A percentile compares a stretch with the other conserved stretches of the same genome.
These are phyloP conservation scores for Halophytophthora polymorphica DNA, from an alignment of 352 stramenopile genomes.

Conservation along the genomic window DNA sequence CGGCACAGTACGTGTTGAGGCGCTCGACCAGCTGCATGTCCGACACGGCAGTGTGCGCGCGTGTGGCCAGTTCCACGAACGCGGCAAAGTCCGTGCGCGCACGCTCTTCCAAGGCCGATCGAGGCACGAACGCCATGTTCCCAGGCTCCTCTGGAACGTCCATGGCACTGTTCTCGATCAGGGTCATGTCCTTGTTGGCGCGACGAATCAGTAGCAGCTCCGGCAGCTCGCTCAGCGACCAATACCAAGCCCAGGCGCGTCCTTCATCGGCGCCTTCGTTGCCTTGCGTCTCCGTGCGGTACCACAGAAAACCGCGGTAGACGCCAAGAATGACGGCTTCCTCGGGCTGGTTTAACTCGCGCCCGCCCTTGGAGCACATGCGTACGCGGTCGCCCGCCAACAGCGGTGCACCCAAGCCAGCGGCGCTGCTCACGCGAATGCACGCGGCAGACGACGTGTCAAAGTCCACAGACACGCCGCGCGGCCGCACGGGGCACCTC, in stretches of 20 bases:
- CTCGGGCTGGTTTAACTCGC: conserved; percentile 95
- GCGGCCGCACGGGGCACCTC: conserved; percentile 72
- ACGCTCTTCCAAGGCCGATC: conserved; percentile 44
- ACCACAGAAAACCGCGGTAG: conserved; percentile 93
- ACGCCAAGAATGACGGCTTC: conserved; percentile 94
- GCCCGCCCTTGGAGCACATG: conserved; percentile 92
- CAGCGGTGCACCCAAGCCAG: conserved; percentile 88
- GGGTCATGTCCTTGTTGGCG: conserved; percentile 82
- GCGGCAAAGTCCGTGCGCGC: conserved; percentile 47
- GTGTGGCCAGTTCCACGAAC: conserved; percentile 65
- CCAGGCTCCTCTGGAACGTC: conserved; percentile 50
- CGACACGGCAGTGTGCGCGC: conserved; percentile 48
- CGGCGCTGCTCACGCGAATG: conserved; percentile 82
- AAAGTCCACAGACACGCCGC: conserved; percentile 92
- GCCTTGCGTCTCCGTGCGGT: conserved; percentile 94
- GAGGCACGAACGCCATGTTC: conserved; percentile 38
- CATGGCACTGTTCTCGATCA: conserved; percentile 77
- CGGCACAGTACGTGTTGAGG: conserved; percentile 78
- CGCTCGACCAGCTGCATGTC: conserved; percentile 87
- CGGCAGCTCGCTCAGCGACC: conserved; percentile 89
- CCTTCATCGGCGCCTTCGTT: conserved; percentile 93
- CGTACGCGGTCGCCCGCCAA: conserved; percentile 93
- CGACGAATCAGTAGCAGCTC: conserved; percentile 79
- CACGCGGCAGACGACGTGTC: conserved; percentile 90
- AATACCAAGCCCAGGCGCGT: conserved; percentile 95